phyloP scores from a whole-genome alignment of 805 yeast species.

The Cyberlindnera mycetangii region DNA sequence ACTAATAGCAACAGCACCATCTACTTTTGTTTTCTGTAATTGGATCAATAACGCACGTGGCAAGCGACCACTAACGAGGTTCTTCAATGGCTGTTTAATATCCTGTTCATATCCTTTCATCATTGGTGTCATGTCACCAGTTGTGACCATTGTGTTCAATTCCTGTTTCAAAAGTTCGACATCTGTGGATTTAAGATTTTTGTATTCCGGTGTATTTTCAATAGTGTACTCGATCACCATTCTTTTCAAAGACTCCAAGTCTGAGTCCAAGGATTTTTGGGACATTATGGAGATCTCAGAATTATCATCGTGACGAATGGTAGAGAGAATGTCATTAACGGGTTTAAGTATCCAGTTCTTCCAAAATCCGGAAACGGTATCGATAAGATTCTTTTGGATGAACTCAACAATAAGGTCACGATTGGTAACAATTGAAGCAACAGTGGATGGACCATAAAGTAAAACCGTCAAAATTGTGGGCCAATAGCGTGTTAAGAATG shows the following conservation, averaged over 20 bases:
- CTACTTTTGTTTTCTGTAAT: conserved; percentile 94
- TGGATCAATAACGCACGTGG: conserved; percentile 80
- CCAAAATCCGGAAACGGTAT: conserved; percentile 65
- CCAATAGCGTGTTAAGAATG: conserved; percentile 58
- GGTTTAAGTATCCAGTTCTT: conserved; percentile 85
- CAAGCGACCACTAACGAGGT: conserved; percentile 62
- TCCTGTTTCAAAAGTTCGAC: conserved; percentile 22
- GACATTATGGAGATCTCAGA: conserved; percentile 74
- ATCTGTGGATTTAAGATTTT: conserved; percentile 5
- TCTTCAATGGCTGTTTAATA: conserved; percentile 63
- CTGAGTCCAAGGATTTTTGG: conserved; percentile 74
- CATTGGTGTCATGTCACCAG: conserved; percentile 77
- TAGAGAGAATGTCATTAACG: conserved; percentile 61
- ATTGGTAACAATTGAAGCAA: conserved; percentile 44
- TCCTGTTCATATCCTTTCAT: conserved; percentile 80
- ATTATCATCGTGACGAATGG: conserved; percentile 80
- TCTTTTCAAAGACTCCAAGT: conserved; percentile 74
- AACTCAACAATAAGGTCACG: conserved; percentile 54
- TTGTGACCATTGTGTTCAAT: conserved; percentile 48
- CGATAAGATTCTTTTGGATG: conserved; percentile 54
- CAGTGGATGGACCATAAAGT: conserved; percentile 52
- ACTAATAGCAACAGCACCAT: conserved; percentile 82
- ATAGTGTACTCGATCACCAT: conserved; percentile 77
- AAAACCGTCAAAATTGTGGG: conserved; percentile 44
- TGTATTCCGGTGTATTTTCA: conserved; percentile 31